These are phyloP conservation scores for Apiospora marii DNA, from an alignment of 2,329 filamentous ascomycete genomes.

Conservation along the genomic window DNA sequence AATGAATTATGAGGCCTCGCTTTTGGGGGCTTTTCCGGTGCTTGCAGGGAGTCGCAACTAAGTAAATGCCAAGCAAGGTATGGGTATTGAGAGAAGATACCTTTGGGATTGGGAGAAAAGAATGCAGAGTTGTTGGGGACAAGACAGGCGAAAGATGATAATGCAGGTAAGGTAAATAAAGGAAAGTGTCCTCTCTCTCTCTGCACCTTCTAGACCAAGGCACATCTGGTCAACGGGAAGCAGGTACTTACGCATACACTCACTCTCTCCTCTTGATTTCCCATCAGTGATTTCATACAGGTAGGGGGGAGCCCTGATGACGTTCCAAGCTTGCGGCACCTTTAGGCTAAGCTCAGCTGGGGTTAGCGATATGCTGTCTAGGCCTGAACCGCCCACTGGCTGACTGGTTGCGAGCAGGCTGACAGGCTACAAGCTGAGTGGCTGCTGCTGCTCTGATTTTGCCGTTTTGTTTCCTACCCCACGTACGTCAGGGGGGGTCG, in stretches of 20 bases:
- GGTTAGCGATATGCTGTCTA: background rate
- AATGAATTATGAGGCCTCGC: background rate
- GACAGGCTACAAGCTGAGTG: background rate
- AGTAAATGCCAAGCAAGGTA: background rate
- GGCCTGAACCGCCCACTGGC: background rate
- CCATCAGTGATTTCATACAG: slow-evolving; percentile 22
- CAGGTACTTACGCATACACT: slow-evolving; percentile 8
- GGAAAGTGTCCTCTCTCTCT: background rate
- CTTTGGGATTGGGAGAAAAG: background rate
- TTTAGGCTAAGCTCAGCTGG: background rate
- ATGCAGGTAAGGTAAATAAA: slow-evolving; percentile 3
- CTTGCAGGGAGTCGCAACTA: background rate
- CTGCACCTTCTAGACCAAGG: background rate
- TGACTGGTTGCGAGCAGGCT: background rate
- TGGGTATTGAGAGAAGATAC: background rate
- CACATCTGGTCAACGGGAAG: background rate
- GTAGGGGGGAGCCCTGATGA: slow-evolving; percentile 4
- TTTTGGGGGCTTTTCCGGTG: background rate
- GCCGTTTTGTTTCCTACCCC: background rate
- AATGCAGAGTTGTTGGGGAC: slow-evolving; percentile 1
- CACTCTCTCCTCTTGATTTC: slow-evolving; percentile 6
- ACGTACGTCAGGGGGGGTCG: background rate
- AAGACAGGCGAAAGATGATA: background rate
- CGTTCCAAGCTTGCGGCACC: background rate
- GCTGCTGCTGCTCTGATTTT: slow-evolving; percentile 5